phyloP scores from a whole-genome alignment of 305 asterid species.

The Fraxinus albicans region DNA sequence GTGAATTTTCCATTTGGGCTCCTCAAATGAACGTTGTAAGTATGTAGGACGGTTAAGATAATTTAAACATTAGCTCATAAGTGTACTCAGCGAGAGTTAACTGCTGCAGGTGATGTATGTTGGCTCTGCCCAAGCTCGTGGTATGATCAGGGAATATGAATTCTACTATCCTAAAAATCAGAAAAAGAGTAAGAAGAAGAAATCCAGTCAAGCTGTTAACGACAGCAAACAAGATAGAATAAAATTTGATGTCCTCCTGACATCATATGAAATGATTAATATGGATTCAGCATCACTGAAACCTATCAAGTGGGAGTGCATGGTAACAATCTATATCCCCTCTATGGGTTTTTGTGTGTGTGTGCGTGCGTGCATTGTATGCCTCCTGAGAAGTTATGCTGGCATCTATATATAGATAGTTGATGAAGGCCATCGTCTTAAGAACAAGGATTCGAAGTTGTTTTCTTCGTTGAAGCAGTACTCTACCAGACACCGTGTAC shows the following conservation, averaged over 20 bases:
- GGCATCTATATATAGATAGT: slow-evolving; percentile 66
- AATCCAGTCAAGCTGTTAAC: slow-evolving; percentile 56
- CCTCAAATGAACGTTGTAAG: slow-evolving; percentile 99
- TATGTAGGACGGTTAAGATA: slow-evolving; percentile 24
- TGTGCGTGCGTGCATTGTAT: slow-evolving; percentile 10
- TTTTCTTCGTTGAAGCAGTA: slow-evolving; percentile 77
- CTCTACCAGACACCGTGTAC: slow-evolving; percentile 82
- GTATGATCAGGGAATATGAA: slow-evolving; percentile 76
- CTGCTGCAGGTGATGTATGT: slow-evolving; percentile 86
- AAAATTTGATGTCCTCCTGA: slow-evolving; percentile 92
- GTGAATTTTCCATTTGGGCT: slow-evolving; percentile 99
- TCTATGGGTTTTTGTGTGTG: no score
- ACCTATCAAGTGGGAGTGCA: slow-evolving; percentile 94
- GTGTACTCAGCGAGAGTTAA: slow-evolving; percentile 30
- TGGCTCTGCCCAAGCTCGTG: slow-evolving; percentile 82
- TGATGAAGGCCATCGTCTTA: slow-evolving; percentile 97
- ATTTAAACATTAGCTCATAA: slow-evolving; percentile 19
- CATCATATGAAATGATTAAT: slow-evolving; percentile 95
- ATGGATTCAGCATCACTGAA: slow-evolving; percentile 77
- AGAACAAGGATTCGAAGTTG: slow-evolving; percentile 91
- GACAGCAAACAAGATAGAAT: slow-evolving; percentile 89
- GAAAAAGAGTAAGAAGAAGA: slow-evolving; percentile 80
- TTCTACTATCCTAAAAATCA: slow-evolving; percentile 73
- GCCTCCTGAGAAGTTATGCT: slow-evolving; percentile 22
- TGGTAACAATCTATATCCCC: slow-evolving; percentile 49